Evolutionary conservation across 2,329 filamentous ascomycete genomes (phyloP), one percentile per base, ranked within the genome.

Genomic region (Calycina marina): DNA sequence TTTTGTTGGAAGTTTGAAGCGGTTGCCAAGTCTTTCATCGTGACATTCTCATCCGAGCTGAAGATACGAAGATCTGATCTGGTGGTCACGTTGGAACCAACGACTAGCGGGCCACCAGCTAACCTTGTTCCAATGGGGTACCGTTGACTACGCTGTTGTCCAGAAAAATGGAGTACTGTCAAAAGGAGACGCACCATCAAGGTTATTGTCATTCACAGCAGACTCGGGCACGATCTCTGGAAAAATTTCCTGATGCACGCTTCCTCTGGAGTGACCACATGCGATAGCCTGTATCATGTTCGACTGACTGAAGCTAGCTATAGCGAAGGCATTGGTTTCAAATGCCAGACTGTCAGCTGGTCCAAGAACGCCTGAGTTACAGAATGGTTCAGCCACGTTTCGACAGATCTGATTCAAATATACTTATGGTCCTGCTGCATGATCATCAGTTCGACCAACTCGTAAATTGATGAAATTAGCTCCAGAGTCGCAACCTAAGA

Each of bases 111-210:
- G 5, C 36, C 36, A 14, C 36, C 36, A 36, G 69, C 65, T 10
- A 15, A 6, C 35, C 55, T 54, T 2, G 62, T 66, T 1, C 57
- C 51, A 39, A 73, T 67, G 31, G 62, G 52, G 14, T 61, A 63
- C 30, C n/a, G n/a, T 67, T 55, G 4, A 52, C 43, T 11, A 68
- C 63, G 14, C 72, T 54, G 30, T 56, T 63, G 43, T 65, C 67
- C 47, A 74, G 69, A 36, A 70, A 72, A 9, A 43, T 45, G 54
- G 53, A 1, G 62, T 66, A 1, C 56, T 52, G 40, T 75, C 70
- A 27, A 44, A 42, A 6, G 15, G 13, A 15, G 29, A 27, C 9
- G 30, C 31, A 4, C 39, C 41, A 28, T 39, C 33, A 4, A 27
- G 28, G 12, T 37, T 41, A 12, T 25, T 29, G 5, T 28, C 9